phyloP scores from a whole-genome alignment of 805 yeast genomes.

The Metahyphopichia silvanorum region DNA sequence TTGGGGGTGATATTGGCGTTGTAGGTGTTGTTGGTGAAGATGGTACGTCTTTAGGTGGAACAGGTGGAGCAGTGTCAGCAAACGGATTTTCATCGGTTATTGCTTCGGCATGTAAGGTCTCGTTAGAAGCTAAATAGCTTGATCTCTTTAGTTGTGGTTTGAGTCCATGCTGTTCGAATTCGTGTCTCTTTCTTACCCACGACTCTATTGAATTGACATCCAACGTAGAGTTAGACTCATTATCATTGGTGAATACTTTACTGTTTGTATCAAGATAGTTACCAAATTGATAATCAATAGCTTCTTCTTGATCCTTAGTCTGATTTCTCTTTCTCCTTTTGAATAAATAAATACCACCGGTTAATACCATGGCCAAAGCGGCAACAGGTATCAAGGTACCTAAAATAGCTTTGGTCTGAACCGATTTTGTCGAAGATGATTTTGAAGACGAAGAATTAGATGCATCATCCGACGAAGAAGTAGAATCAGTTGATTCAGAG shows the following conservation, averaged over 20 bases:
- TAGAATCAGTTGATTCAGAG: constrained; percentile 2
- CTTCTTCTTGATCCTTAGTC: constrained; percentile 16
- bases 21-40: background rate
- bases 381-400: constrained; percentile 37
- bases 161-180: constrained; percentile 30
- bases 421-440: constrained; percentile 7
- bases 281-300: constrained; percentile 28
- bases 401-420: constrained; percentile 26
- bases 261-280: constrained; percentile 19
- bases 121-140: constrained; percentile 30
- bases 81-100: constrained; percentile 1
- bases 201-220: constrained; percentile 50
- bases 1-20: background rate
- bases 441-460: background rate
- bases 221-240: constrained; percentile 34
- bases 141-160: constrained; percentile 11
- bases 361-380: constrained; percentile 15
- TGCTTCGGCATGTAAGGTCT: constrained; percentile 12
- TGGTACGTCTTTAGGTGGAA: background rate
- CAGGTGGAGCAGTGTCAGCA: background rate
- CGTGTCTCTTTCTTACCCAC: constrained; percentile 50
- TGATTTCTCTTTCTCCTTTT: constrained; percentile 16
- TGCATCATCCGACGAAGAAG: background rate
- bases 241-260: constrained; percentile 3
- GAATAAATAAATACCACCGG: constrained; percentile 13